Base-by-base conservation (phyloP, 2,329 filamentous ascomycete species). In the Tolypocladium tundrense region DNA sequence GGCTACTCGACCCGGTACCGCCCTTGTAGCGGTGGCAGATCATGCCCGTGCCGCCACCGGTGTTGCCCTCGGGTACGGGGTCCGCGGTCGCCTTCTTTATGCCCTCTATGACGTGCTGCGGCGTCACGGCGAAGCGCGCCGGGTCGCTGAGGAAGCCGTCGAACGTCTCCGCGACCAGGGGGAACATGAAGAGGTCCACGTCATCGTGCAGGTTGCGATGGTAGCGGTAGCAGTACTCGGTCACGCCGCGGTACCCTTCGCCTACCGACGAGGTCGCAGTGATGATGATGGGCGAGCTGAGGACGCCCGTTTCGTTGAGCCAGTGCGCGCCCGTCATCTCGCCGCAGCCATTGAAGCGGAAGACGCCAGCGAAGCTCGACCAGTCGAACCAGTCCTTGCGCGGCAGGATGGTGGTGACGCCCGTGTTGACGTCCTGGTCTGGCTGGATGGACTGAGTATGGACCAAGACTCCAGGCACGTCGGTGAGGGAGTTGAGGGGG, bases 1-100 rank as follows among this genome's bases (percentile, higher is more conserved):
- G 77, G 53, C 79, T 84, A 63, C 79, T 80, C 0, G 79, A 84
- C 1, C 85, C 85, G 0, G 85, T 88, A 0, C 86, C 85, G 41
- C 84, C 86, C 67, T 88, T 87, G 73, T 83, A 86, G 61, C 78
- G 79, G 64, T 87, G 83, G 65, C 82, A 86, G 42, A 83, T 77
- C 83, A 88, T 87, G 16, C 84, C 85, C 0, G 84, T 85, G n/a
- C 86, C 86, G 21, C 86, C 86, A 3, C 86, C 86, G 1, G 78
- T 79, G 62, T 82, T 84, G 0, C 86, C 86, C 68, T 88, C 85
- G 2, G 71, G 69, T 1, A 88, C 83, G 0, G 73, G 69, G 1
- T 76, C 80, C 10, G 74, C 71, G 2, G 72, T 73, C 0, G 81
- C 83, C 9, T 67, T 73, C 39, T 77, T 73, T 55, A 88, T 81